phyloP scores from a whole-genome alignment of 2,329 filamentous ascomycete species.

The Botryotinia globosa region DNA sequence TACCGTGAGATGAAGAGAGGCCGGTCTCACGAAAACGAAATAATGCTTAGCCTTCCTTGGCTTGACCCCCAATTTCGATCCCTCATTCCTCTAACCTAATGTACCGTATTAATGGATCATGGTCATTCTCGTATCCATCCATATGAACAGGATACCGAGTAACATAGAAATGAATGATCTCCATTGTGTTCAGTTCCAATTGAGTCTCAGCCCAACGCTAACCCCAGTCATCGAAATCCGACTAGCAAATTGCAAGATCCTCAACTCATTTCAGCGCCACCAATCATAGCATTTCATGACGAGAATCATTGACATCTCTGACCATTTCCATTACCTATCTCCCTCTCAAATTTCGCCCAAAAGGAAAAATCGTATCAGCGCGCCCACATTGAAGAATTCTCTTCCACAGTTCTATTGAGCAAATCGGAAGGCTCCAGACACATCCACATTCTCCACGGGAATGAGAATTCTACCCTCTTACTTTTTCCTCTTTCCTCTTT shows the following conservation, averaged over 20 bases:
- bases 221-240: neutral
- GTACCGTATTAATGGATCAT: neutral
- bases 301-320: neutral
- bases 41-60: conserved; percentile 8
- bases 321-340: conserved; percentile 4
- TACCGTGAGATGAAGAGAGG: neutral
- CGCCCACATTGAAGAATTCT: neutral
- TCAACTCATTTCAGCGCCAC: conserved; percentile 4
- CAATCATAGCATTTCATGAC: conserved; percentile 13
- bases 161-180: conserved; percentile 5
- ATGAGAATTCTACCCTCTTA: neutral
- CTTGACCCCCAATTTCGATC: conserved; percentile 8
- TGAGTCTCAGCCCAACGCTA: conserved; percentile 9
- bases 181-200: neutral
- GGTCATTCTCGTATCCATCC: conserved; percentile 4
- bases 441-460: neutral
- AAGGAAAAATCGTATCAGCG: neutral
- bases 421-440: neutral
- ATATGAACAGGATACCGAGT: neutral
- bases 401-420: neutral
- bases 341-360: neutral
- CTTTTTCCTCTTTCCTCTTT: neutral
- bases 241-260: neutral
- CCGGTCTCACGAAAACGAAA: conserved; percentile 19
- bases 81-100: neutral